These are phyloP conservation scores for Solanum chilense DNA, from an alignment of 257 asterid genomes.

Conservation along the genomic window DNA sequence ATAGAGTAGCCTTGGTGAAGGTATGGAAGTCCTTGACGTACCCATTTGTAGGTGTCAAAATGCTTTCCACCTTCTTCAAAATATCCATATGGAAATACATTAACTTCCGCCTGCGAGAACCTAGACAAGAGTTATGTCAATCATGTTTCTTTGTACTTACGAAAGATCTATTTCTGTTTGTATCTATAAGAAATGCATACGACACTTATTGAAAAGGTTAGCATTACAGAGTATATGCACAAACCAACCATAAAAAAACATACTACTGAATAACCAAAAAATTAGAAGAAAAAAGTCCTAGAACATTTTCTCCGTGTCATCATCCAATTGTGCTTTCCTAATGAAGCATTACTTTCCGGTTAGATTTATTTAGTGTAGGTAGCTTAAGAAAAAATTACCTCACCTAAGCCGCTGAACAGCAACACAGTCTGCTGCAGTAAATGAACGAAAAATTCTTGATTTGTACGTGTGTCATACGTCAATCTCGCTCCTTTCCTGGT, in stretches of 20 bases:
- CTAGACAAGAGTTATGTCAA: too few relatives aligned
- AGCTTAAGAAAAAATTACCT: background rate
- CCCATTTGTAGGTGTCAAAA: slow-evolving; percentile 41
- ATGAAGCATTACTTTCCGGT: background rate
- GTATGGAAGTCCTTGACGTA: slow-evolving; percentile 12
- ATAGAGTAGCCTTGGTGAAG: too few relatives aligned
- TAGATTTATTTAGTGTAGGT: background rate
- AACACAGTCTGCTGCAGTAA: slow-evolving; percentile 74
- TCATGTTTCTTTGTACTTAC: background rate
- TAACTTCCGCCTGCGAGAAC: too few relatives aligned
- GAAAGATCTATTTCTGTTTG: background rate
- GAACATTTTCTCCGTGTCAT: background rate
- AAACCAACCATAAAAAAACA: background rate
- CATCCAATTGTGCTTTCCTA: background rate
- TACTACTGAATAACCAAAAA: background rate
- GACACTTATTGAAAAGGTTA: background rate
- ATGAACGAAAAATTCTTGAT: slow-evolving; percentile 21
- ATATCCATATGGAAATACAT: too few relatives aligned
- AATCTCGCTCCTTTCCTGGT: background rate
- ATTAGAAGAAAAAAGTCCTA: background rate
- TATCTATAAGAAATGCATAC: background rate
- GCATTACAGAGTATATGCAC: background rate
- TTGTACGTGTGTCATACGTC: background rate
- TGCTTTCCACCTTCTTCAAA: too few relatives aligned
- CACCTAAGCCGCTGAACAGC: slow-evolving; percentile 92